Percentiles rank a stretch among this genome's conserved stretches.
phyloP scores from a whole-genome alignment of 306 rosid genomes.

The Prunus mira region DNA sequence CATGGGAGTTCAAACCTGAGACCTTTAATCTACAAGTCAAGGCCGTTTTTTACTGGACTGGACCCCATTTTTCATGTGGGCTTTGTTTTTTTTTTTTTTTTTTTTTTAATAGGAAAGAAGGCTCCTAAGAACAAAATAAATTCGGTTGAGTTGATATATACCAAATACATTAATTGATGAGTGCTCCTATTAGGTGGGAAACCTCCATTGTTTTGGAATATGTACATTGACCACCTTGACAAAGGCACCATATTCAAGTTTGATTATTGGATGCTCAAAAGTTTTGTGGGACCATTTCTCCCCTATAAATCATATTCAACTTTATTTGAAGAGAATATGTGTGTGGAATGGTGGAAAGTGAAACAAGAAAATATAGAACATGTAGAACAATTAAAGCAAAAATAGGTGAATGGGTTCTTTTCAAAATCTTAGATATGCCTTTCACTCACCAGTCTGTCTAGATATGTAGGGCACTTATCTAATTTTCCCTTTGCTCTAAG shows the following conservation, averaged over 20 bases:
- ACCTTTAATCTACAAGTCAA: too few species aligned
- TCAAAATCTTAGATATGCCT: slow-evolving; percentile 84
- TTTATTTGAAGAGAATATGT: slow-evolving; percentile 74
- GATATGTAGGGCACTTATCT: slow-evolving; percentile 67
- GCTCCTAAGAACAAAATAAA: too few species aligned
- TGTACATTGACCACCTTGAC: slow-evolving; percentile 40
- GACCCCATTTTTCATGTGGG: too few species aligned
- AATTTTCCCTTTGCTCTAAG: slow-evolving; percentile 51
- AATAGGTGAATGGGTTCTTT: slow-evolving; percentile 76
- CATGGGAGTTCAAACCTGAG: too few species aligned
- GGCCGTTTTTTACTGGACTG: accelerated
- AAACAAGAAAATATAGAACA: slow-evolving; percentile 40
- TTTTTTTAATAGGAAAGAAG: too few species aligned
- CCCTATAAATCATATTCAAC: slow-evolving; percentile 49
- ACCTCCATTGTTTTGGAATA: slow-evolving; percentile 31
- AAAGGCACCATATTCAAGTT: slow-evolving; percentile 43
- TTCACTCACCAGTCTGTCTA: slow-evolving; percentile 48
- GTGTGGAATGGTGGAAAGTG: slow-evolving; percentile 70
- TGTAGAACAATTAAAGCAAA: slow-evolving; percentile 69
- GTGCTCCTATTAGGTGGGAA: slow-evolving; percentile 46
- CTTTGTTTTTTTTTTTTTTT: too few species aligned
- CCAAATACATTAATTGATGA: slow-evolving; percentile 1
- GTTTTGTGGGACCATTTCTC: slow-evolving; percentile 46
- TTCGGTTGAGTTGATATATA: not conserved
- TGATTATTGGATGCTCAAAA: slow-evolving; percentile 46